phyloP scores from a whole-genome alignment of 306 rosid genomes.

The Prunus armeniaca region DNA sequence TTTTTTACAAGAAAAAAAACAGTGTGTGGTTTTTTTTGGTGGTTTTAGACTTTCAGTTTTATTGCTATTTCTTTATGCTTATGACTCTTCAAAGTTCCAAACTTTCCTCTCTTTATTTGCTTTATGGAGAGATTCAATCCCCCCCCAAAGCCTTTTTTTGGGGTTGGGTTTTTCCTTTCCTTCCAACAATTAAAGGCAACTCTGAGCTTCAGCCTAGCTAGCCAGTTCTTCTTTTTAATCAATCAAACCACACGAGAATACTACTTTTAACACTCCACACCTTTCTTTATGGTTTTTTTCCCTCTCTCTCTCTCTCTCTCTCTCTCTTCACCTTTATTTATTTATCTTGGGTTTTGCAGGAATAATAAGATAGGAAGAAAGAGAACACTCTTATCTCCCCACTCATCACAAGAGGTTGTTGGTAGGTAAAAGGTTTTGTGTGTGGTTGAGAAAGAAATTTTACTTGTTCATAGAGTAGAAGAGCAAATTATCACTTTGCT shows the following conservation, averaged over 20 bases:
- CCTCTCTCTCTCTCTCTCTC: slow-evolving; percentile 17
- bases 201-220: background rate
- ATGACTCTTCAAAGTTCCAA: slow-evolving; percentile 13
- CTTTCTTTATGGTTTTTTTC: slow-evolving; percentile 21
- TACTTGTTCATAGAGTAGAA: slow-evolving; percentile 42
- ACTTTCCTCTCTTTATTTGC: slow-evolving; percentile 4
- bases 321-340: slow-evolving; percentile 27
- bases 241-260: slow-evolving; percentile 65
- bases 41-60: background rate
- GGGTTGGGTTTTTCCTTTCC: slow-evolving; percentile 2
- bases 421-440: slow-evolving; percentile 60
- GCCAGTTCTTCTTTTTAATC: slow-evolving; percentile 43
- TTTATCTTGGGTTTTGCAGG: slow-evolving; percentile 71
- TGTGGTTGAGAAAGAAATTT: slow-evolving; percentile 76
- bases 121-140: slow-evolving; percentile 56
- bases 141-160: slow-evolving; percentile 29
- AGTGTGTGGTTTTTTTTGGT: background rate
- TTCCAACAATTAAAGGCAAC: slow-evolving; percentile 38
- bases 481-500: slow-evolving; percentile 6
- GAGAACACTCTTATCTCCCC: slow-evolving; percentile 15
- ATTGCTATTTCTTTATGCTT: slow-evolving; percentile 13
- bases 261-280: slow-evolving; percentile 57
- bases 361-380: slow-evolving; percentile 44
- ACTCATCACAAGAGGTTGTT: slow-evolving; percentile 40
- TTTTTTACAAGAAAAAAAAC: background rate